A percentile compares a stretch with the other conserved stretches of the same genome.
These are phyloP conservation scores for Xylaria sp. DNA, from an alignment of 2,329 filamentous ascomycete species.

Conservation along the genomic window DNA sequence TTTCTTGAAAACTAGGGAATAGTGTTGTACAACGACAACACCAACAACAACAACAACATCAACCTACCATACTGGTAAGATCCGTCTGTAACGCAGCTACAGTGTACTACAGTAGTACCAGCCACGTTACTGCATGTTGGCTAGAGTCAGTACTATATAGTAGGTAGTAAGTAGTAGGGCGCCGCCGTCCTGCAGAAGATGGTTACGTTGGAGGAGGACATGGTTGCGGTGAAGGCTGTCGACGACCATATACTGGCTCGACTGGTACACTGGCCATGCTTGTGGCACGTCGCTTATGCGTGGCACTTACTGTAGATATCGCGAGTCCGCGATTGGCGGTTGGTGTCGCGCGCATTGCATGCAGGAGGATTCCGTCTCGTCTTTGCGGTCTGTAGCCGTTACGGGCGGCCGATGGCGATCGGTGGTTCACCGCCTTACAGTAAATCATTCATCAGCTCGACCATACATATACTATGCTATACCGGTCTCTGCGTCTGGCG, in stretches of 20 bases:
- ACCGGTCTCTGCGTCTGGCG: background rate
- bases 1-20: too few species aligned
- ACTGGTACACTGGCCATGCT: background rate
- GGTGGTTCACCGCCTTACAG: background rate
- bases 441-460: background rate
- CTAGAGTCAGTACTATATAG: conserved; percentile 2
- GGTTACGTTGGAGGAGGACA: conserved; percentile 14
- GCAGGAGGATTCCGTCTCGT: conserved; percentile 22
- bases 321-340: conserved; percentile 22
- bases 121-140: background rate
- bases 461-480: background rate
- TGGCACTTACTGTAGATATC: conserved; percentile 33
- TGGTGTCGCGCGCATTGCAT: conserved; percentile 21
- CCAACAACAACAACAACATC: too few species aligned
- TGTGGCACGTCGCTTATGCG: conserved; percentile 25
- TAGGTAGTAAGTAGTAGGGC: background rate
- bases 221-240: conserved; percentile 18
- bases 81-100: conserved; percentile 1
- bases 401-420: background rate
- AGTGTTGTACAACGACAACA: too few species aligned
- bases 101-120: background rate
- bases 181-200: conserved; percentile 19
- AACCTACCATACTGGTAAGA: background rate
- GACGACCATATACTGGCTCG: conserved; percentile 11
- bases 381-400: background rate